Base-by-base conservation (phyloP, 192 early-diverging fungal genomes). In the Umbelopsis vinacea region DNA sequence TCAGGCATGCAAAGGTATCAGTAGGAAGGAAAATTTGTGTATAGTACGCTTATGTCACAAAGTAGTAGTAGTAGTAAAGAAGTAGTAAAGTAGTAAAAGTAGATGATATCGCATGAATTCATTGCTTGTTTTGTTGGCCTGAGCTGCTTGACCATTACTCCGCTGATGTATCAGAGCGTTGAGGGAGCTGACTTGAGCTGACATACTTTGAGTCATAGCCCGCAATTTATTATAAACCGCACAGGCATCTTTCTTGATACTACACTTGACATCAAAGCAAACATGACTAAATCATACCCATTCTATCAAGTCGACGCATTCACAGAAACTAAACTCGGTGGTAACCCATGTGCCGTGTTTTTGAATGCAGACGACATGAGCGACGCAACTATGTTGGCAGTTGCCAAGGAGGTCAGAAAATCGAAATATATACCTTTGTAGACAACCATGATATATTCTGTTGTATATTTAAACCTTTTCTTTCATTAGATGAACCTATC, bases 261-360 rank as follows among this genome's bases (percentile, higher is more conserved):
- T 2, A 15, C 48, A n/a, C 4, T 6, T 15, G 15, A 50, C 48
- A 50, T 50, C 17, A 50, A 29, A 19, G 5, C 15, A 17, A 50
- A 50, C 48, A 63, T 63, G 57, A 63, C 29, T 6, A 63, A 19
- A 63, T 37, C 57, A 11, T 71, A 71, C 19, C 69, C 69, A 19
- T 71, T 71, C n/a, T 71, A 71, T 24, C 69, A 71, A 71, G 69
- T 71, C 21, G 69, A 71, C 19, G 69, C 69, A 24, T 71, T 71
- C 19, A 71, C 69, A 23, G 46, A 47, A 37, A 71, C 69, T 9
- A 46, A 46, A 24, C 33, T 71, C 3, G 69, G 69, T 21, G 69
- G 69, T 21, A 71, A 71, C 11, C 47, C 69, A 0, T 71, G 69
- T 52, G 69, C 69, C 8, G 69, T 71, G 23, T 71, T 71, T 21